Evolutionary conservation across 106 monocot species (phyloP).

Genomic region (Cymbidium sinense): DNA sequence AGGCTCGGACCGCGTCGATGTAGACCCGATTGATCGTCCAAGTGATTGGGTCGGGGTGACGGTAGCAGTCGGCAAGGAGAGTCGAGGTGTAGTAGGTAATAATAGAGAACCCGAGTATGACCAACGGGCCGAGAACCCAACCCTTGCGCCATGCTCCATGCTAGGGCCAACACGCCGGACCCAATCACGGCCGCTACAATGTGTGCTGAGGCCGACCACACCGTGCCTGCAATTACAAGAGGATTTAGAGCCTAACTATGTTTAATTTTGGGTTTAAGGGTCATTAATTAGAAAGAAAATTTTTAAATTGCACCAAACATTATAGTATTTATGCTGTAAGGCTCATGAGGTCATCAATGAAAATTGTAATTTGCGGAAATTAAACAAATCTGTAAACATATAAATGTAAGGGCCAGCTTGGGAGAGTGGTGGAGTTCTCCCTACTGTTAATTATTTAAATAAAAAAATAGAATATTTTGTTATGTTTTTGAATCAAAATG

Average conservation of each 20-base stretch:
- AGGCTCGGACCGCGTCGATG: slow-evolving; percentile 53
- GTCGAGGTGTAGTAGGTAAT: slow-evolving; percentile 60
- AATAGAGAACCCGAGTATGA: slow-evolving; percentile 38
- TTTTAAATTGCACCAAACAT: neutral
- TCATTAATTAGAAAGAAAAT: neutral
- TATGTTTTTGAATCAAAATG: too few species aligned
- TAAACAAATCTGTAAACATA: too few species aligned
- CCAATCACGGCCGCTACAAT: slow-evolving; percentile 60
- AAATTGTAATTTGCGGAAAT: neutral
- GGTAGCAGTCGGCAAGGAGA: slow-evolving; percentile 51
- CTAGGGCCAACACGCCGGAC: slow-evolving; percentile 49
- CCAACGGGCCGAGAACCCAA: slow-evolving; percentile 41
- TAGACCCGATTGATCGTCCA: slow-evolving; percentile 39
- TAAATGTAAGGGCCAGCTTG: too few species aligned
- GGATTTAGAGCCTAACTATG: neutral
- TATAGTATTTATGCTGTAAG: neutral
- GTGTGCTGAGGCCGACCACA: slow-evolving; percentile 51
- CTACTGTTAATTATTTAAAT: too few species aligned
- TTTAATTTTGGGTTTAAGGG: neutral
- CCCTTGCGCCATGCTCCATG: slow-evolving; percentile 65
- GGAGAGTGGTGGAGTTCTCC: too few species aligned
- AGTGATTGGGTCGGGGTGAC: slow-evolving; percentile 35
- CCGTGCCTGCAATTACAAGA: slow-evolving; percentile 25
- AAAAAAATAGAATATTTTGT: too few species aligned
- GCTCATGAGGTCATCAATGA: neutral